Percentiles rank a stretch among this genome's conserved stretches.
These are phyloP conservation scores for Chiua virens DNA, from an alignment of 768 basidiomycete genomes.

Conservation along the genomic window DNA sequence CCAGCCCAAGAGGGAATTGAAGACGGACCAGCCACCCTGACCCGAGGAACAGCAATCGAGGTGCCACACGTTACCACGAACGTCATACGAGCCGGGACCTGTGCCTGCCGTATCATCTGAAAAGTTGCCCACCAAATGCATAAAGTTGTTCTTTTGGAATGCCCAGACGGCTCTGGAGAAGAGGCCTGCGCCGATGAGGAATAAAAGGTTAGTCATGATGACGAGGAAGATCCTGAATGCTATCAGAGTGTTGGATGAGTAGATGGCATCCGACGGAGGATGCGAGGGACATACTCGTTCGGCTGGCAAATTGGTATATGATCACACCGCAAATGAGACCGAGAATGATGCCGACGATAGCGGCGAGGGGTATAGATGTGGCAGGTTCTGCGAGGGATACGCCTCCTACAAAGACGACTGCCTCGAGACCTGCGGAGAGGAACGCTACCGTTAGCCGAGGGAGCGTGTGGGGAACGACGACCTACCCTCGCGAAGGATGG, in stretches of 20 bases:
- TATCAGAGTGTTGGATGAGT: slow-evolving; percentile 15
- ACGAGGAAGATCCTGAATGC: slow-evolving; percentile 87
- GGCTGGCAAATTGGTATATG: slow-evolving; percentile 79
- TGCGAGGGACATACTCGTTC: slow-evolving; percentile 51
- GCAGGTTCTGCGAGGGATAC: slow-evolving; percentile 85
- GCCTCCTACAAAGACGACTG: slow-evolving; percentile 91
- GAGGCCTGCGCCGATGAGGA: slow-evolving; percentile 93
- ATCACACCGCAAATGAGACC: slow-evolving; percentile 73
- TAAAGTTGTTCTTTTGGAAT: slow-evolving; percentile 71
- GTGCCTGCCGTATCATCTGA: slow-evolving; percentile 65
- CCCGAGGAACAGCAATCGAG: slow-evolving; percentile 77
- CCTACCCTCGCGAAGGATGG: slow-evolving; percentile 87
- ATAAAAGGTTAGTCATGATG: slow-evolving; percentile 86
- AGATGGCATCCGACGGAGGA: not conserved
- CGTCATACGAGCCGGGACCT: slow-evolving; percentile 84
- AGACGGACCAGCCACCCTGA: slow-evolving; percentile 72
- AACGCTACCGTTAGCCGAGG: not conserved
- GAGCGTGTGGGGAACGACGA: not conserved
- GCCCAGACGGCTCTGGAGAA: slow-evolving; percentile 77
- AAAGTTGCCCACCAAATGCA: slow-evolving; percentile 66
- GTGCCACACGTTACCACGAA: slow-evolving; percentile 86
- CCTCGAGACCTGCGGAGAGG: slow-evolving; percentile 64
- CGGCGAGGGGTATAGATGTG: slow-evolving; percentile 84
- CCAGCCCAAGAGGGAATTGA: slow-evolving; percentile 87
- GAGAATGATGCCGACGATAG: slow-evolving; percentile 79